These are phyloP conservation scores for Paraconiothyrium brasiliense DNA, from an alignment of 2,329 filamentous ascomycete genomes.

Conservation along the genomic window DNA sequence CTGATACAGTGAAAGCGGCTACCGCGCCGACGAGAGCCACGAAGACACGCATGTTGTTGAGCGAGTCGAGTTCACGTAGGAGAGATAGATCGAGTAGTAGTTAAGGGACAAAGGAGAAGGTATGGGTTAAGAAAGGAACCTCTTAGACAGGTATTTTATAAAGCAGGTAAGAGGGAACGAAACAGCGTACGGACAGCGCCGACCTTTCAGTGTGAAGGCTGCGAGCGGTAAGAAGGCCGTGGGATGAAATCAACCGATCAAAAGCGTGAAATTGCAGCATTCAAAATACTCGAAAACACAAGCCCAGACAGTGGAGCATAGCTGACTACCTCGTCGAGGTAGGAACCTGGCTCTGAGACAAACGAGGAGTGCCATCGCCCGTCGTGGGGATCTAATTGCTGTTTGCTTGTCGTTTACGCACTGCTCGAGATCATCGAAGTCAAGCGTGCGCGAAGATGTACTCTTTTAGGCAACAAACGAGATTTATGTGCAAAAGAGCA, in stretches of 20 bases:
- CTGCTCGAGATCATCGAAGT: neutral
- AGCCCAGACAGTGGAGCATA: too few relatives aligned
- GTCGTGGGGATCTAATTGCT: neutral
- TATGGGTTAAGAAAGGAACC: neutral
- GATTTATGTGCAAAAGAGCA: neutral
- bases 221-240: too few relatives aligned
- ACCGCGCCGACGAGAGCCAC: neutral
- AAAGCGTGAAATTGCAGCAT: too few relatives aligned
- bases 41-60: constrained; percentile 9
- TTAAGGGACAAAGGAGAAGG: neutral
- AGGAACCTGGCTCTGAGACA: too few relatives aligned
- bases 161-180: too few relatives aligned
- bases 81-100: neutral
- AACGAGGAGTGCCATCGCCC: too few relatives aligned
- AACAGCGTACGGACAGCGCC: too few relatives aligned
- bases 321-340: too few relatives aligned
- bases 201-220: too few relatives aligned
- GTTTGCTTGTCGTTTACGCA: neutral
- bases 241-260: too few relatives aligned
- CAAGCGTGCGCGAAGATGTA: neutral
- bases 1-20: neutral
- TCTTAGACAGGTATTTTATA: neutral
- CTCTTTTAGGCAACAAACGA: neutral
- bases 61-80: neutral
- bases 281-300: too few relatives aligned